phyloP scores from a whole-genome alignment of 495 filamentous ascomycete species.

The Cenococcum geophilum region DNA sequence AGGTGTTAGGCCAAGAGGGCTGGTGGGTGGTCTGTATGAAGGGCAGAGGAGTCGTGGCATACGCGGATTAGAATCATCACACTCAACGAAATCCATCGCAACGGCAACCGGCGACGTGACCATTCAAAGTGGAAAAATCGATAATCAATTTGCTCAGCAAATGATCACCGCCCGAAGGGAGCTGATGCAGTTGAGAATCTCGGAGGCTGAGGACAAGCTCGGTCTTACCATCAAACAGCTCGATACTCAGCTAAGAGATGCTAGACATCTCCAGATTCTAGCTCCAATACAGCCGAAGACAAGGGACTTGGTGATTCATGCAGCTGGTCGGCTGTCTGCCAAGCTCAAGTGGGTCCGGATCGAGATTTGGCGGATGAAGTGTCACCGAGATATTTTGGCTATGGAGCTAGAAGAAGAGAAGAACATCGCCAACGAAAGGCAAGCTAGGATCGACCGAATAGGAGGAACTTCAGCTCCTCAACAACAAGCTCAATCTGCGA shows the following conservation, averaged over 20 bases:
- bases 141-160: slow-evolving; percentile 73
- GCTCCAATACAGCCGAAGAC: slow-evolving; percentile 84
- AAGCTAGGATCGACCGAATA: slow-evolving; percentile 19
- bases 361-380: slow-evolving; percentile 87
- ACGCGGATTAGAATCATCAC: slow-evolving; percentile 51
- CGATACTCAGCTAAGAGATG: slow-evolving; percentile 78
- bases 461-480: slow-evolving; percentile 13
- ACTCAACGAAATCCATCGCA: slow-evolving; percentile 52
- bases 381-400: slow-evolving; percentile 80
- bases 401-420: slow-evolving; percentile 78
- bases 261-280: slow-evolving; percentile 83
- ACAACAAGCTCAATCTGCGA: slow-evolving; percentile 9
- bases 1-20: slow-evolving; percentile 83
- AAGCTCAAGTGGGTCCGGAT: slow-evolving; percentile 89
- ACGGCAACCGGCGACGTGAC: slow-evolving; percentile 65
- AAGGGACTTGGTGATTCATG: slow-evolving; percentile 74
- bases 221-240: slow-evolving; percentile 64
- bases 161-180: slow-evolving; percentile 72
- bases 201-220: slow-evolving; percentile 76
- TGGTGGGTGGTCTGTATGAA: slow-evolving; percentile 79
- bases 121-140: slow-evolving; percentile 61
- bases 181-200: slow-evolving; percentile 76
- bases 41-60: slow-evolving; percentile 70
- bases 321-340: slow-evolving; percentile 78
- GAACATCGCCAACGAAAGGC: slow-evolving; percentile 20